Percentiles rank a stretch among this genome's conserved stretches.
phyloP scores from a whole-genome alignment of 139 green algal genomes.

The Helicosporidium sp. region DNA sequence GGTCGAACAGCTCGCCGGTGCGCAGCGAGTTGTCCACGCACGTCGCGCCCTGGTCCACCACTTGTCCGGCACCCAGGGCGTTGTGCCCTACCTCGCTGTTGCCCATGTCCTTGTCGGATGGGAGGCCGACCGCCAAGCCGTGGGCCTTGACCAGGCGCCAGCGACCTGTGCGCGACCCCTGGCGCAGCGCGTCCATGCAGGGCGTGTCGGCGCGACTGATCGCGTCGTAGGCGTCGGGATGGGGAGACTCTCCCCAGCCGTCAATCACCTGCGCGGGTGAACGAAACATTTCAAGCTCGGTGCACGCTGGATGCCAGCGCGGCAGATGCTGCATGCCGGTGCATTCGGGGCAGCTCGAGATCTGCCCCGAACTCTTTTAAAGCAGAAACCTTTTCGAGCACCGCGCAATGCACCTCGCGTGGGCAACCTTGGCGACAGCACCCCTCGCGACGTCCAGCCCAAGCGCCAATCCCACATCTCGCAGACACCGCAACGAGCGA shows the following conservation, averaged over 20 bases:
- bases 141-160: conserved; percentile 65
- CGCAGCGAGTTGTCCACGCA: conserved; percentile 71
- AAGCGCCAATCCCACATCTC: too few species aligned
- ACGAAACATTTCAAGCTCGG: too few species aligned
- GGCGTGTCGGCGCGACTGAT: conserved; percentile 26
- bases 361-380: too few species aligned
- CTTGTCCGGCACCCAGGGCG: conserved; percentile 61
- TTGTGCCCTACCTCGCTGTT: conserved; percentile 70
- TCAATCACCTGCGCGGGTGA: conserved; percentile 16
- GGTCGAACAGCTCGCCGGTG: conserved; percentile 27
- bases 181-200: conserved; percentile 42
- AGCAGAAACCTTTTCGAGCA: too few species aligned
- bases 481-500: too few species aligned
- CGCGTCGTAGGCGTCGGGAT: conserved; percentile 33
- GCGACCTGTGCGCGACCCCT: conserved; percentile 4
- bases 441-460: too few species aligned
- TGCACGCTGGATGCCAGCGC: too few species aligned
- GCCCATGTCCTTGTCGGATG: conserved; percentile 81
- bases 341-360: too few species aligned
- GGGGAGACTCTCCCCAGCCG: conserved; percentile 55
- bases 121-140: conserved; percentile 73
- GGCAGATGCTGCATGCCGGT: too few species aligned
- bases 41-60: conserved; percentile 68
- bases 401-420: too few species aligned
- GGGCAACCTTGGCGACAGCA: too few species aligned